Evolutionary conservation across 805 yeast species (phyloP), one percentile per base, ranked within the genome.

Genomic region (Spathaspora arborariae): DNA sequence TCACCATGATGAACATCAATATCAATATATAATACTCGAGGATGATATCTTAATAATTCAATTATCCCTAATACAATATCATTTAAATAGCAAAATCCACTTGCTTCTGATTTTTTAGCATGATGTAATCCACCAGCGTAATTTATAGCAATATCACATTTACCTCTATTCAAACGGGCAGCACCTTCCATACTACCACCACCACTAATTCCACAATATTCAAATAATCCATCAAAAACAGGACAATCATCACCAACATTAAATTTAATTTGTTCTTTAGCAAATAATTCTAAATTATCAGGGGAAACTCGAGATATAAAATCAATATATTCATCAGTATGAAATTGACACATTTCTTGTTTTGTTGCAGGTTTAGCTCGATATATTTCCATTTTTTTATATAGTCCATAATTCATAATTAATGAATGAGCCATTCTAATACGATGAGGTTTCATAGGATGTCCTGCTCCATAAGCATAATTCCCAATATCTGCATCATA

Each of bases 391-490:
- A 94, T 92, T 68, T 92, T 87, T 67, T 91, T 89, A 72, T 94
- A 91, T 45, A 94, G 77, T 1, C 97, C 98, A 65, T 94, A 94
- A 69, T 92, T 91, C 96, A 94, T 92, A 54, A 94, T 88, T 59
- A 94, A 76, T 37, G 96, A 88, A 66, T 94, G 98, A 6, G 98
- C 96, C 96, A 94, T 91, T 81, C 98, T 85, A 71, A 94, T 90
- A 62, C 99, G 82, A 66, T 92, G 97, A 20, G 99, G 99, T 64
- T 94, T 94, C 99, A 94, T 94, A 36, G 97, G 97, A 67, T 94
- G 99, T 22, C 97, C 97, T 4, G 97, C 94, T 47, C 98, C 98
- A 63, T 94, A 94, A 39, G 97, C 96, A 68, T 92, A 92, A 70
- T 94, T 94, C 30, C 98, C 98, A 41, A 94, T 96, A 64, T 92